Evolutionary conservation across 2,329 filamentous ascomycete genomes (phyloP), one percentile per base, ranked within the genome.

Genomic region (Stachybotrys elegans): DNA sequence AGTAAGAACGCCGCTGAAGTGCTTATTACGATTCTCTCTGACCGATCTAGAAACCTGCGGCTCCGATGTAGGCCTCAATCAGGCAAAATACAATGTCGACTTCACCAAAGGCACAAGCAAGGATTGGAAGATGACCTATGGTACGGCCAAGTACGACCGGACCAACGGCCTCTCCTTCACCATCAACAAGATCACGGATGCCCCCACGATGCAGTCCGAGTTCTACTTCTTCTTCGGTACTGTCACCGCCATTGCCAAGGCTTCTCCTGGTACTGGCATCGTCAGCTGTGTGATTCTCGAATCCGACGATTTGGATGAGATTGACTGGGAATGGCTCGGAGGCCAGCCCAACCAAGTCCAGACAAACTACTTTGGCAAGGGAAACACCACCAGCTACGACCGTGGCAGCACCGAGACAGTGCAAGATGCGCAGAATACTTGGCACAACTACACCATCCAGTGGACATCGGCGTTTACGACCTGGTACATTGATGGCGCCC

Each of bases 221-320:
- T 89, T 85, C 73, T 91, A 90, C 69, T 86, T 93, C 61, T 90
- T 93, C 84, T 93, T 90, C 57, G 88, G 88, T 38, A 79, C 78
- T 50, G 78, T 89, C 49, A 81, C 88, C 36, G 78, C 84, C 39
- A 75, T 75, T 13, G 70, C 90, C 61, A 84, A 87, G 61, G 78
- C 85, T 9, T 83, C 87, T 6, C 76, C 84, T 0, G 87, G 87
- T 9, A 75, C 72, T 4, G 88, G 88, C 37, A 87, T 92, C 48
- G 83, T 92, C 48, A 90, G 84, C 65, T 86, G 83, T 47, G 74
- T 84, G 6, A 84, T 92, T 16, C 64, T 93, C 47, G 83, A 88
- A 61, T 90, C 86, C 1, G 84, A 91, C 56, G 75, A 79, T 53
- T 70, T 90, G 22, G 88, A 92, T 11, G 87, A 93, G 68, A 88